phyloP scores from a whole-genome alignment of 2,329 filamentous ascomycete species.

The Cytospora mali region DNA sequence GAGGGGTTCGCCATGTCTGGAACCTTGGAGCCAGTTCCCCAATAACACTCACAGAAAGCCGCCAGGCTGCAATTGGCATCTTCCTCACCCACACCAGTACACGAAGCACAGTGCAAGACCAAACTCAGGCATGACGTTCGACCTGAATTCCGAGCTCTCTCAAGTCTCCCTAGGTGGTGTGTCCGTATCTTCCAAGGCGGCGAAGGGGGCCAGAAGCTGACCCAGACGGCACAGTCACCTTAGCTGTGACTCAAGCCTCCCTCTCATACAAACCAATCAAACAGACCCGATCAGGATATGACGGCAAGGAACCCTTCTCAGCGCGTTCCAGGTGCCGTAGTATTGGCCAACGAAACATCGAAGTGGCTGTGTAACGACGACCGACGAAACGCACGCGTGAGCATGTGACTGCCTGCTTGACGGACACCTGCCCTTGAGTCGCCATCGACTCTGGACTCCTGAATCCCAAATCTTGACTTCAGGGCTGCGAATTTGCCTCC shows the following conservation, averaged over 20 bases:
- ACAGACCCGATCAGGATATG: not conserved
- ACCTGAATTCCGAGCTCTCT: not conserved
- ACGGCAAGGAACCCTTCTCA: not conserved
- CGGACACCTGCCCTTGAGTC: not conserved
- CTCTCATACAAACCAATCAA: not conserved
- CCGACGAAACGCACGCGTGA: slow-evolving; percentile 2
- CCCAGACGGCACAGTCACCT: not conserved
- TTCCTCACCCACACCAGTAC: not conserved
- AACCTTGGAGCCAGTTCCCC: no score
- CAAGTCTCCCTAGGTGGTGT: slow-evolving; percentile 2
- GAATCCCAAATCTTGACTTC: not conserved
- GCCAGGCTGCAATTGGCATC: not conserved
- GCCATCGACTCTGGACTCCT: not conserved
- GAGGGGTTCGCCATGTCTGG: no score
- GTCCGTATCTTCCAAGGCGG: not conserved
- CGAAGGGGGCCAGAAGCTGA: not conserved
- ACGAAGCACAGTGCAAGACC: not conserved
- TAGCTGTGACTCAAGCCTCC: slow-evolving; percentile 1
- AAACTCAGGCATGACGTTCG: not conserved
- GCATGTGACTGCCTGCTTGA: slow-evolving; percentile 16
- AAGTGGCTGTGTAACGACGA: not conserved
- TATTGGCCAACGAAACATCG: not conserved
- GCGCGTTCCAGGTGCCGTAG: not conserved
- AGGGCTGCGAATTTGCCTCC: not conserved
- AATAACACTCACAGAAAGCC: not conserved